These are phyloP conservation scores for Hansenula sp. DNA, from an alignment of 1,139 yeast genomes.

Conservation along the genomic window DNA sequence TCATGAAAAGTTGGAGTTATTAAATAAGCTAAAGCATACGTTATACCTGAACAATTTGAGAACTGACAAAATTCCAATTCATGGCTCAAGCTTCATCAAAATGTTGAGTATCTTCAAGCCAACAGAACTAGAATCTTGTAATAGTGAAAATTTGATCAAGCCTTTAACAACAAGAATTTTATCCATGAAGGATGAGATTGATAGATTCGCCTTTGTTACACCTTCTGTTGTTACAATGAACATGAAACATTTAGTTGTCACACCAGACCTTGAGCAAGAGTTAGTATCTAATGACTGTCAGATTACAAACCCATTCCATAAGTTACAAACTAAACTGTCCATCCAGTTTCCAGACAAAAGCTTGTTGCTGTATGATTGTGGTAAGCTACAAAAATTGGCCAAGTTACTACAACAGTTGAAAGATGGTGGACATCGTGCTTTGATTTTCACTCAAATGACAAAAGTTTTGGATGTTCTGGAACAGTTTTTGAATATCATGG, in stretches of 20 bases:
- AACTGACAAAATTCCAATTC: slow-evolving; percentile 53
- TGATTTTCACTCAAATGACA: slow-evolving; percentile 98
- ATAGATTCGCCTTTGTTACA: slow-evolving; percentile 80
- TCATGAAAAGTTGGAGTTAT: slow-evolving; percentile 45
- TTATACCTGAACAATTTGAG: slow-evolving; percentile 63
- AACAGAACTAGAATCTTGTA: slow-evolving; percentile 9
- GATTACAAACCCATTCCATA: slow-evolving; percentile 68
- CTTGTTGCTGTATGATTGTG: slow-evolving; percentile 91
- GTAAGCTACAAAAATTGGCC: slow-evolving; percentile 87
- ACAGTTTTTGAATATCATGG: slow-evolving; percentile 90
- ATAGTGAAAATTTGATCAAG: slow-evolving; percentile 24
- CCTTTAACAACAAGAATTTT: slow-evolving; percentile 30
- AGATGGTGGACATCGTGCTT: slow-evolving; percentile 86
- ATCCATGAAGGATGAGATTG: slow-evolving; percentile 49
- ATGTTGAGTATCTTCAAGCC: slow-evolving; percentile 23
- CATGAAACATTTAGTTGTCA: slow-evolving; percentile 49
- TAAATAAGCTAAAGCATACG: slow-evolving; percentile 51
- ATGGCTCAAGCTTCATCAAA: slow-evolving; percentile 44
- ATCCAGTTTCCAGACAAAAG: slow-evolving; percentile 97
- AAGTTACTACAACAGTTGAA: slow-evolving; percentile 69
- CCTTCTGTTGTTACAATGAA: slow-evolving; percentile 83
- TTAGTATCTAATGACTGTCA: slow-evolving; percentile 11
- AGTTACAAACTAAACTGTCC: slow-evolving; percentile 79
- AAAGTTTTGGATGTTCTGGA: slow-evolving; percentile 91
- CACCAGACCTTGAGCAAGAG: slow-evolving; percentile 18